Evolutionary conservation across 1,139 yeast genomes (phyloP).

Genomic region (Magnusiomyces ingens): DNA sequence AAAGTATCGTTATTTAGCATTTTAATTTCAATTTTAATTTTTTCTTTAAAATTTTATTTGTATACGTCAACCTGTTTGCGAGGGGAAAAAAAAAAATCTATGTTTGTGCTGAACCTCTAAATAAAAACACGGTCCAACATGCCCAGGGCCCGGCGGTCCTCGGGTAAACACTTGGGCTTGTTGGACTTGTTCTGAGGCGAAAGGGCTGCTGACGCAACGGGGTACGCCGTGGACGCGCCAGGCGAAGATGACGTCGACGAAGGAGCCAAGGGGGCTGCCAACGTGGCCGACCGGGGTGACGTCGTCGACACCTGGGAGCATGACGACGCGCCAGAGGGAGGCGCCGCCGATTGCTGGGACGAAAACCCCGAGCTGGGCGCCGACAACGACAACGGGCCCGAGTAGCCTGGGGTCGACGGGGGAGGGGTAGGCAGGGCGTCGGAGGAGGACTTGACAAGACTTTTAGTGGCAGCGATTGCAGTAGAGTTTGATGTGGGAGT

Average conservation of each 20-base stretch:
- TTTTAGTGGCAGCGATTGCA: background rate
- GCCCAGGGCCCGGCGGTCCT: conserved; percentile 10
- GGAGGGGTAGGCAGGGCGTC: no score
- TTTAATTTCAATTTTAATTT: no score
- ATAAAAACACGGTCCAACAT: conserved; percentile 10
- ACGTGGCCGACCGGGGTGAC: background rate
- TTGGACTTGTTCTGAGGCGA: no score
- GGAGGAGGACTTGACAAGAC: no score
- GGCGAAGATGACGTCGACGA: background rate
- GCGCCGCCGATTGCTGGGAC: background rate
- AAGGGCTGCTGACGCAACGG: no score
- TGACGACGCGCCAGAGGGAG: background rate
- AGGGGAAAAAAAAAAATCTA: conserved; percentile 1
- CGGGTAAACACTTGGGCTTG: conserved; percentile 4
- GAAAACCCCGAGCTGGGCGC: background rate
- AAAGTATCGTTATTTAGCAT: no score
- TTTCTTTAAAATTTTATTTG: no score
- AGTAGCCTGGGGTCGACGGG: no score
- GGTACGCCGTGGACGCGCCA: no score
- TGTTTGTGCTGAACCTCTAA: background rate
- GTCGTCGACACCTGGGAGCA: background rate
- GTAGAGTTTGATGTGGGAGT: background rate
- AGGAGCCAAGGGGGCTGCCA: background rate
- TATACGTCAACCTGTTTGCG: no score
- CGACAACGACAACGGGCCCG: background rate